Conservation (phyloP, 306 rosid species). For the Abrus precatorius region DNA sequence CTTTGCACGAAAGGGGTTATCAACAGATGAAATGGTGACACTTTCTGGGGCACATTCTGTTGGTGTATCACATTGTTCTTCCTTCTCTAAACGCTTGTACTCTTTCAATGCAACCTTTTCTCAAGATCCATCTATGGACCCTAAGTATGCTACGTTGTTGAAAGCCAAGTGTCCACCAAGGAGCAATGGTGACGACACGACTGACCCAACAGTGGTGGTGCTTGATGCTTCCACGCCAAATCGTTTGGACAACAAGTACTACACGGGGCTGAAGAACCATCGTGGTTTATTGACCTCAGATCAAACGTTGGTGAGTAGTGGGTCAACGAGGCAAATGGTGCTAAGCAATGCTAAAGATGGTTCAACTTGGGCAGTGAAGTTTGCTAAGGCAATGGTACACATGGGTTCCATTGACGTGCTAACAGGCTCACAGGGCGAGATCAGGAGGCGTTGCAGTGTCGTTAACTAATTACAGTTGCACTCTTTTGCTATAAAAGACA, state of each 20-base stretch:
- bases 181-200: neutral
- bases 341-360: constrained; percentile 43
- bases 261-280: constrained; percentile 24
- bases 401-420: constrained; percentile 58
- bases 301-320: constrained; percentile 41
- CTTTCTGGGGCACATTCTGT: constrained; percentile 59
- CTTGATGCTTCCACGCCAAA: constrained; percentile 51
- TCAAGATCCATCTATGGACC: constrained; percentile 58
- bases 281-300: constrained; percentile 56
- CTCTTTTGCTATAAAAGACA: neutral
- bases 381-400: constrained; percentile 56
- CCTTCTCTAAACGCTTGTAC: constrained; percentile 53
- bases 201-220: constrained; percentile 37
- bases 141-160: constrained; percentile 33
- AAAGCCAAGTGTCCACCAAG: constrained; percentile 50
- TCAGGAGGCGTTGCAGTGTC: constrained; percentile 41
- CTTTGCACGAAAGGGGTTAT: constrained; percentile 44
- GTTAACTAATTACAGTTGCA: constrained; percentile 27
- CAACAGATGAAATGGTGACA: constrained; percentile 59
- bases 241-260: constrained; percentile 57
- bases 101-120: constrained; percentile 47
- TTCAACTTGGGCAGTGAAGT: constrained; percentile 46
- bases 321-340: constrained; percentile 46
- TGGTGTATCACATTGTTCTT: constrained; percentile 55
- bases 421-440: constrained; percentile 51